Conservation (phyloP, 345 rosid genomes). For the Brassica juncea region DNA sequence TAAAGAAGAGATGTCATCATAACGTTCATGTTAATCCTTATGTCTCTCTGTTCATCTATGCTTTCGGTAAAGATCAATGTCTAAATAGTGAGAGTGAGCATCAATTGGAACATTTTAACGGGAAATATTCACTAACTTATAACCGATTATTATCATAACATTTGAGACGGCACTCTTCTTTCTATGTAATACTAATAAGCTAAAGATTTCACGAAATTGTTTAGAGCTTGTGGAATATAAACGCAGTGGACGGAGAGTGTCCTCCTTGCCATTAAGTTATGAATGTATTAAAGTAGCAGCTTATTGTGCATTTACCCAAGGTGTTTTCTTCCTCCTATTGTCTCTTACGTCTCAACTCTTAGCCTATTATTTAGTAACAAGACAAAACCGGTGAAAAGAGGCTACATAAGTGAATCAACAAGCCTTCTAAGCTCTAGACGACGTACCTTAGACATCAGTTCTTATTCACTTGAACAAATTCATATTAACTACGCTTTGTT, state of each 20-base stretch:
- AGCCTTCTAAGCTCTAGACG: neutral
- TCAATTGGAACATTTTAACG: conserved; percentile 18
- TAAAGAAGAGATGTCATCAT: conserved; percentile 33
- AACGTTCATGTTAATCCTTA: conserved; percentile 33
- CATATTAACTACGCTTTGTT: neutral
- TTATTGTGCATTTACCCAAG: too few relatives aligned
- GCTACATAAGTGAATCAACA: too few relatives aligned
- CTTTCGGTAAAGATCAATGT: conserved; percentile 26
- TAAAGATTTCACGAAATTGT: neutral
- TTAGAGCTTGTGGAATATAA: neutral
- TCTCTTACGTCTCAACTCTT: too few relatives aligned
- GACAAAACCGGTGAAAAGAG: too few relatives aligned
- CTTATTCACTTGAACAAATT: neutral
- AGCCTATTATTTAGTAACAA: too few relatives aligned
- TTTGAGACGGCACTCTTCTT: neutral
- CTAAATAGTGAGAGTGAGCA: conserved; percentile 4
- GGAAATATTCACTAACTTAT: neutral
- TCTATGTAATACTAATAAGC: neutral
- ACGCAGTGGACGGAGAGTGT: neutral
- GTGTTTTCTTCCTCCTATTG: too few relatives aligned
- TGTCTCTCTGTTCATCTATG: conserved; percentile 15
- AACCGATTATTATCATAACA: neutral
- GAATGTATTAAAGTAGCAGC: too few relatives aligned
- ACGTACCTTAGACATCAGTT: too few relatives aligned
- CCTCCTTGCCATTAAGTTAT: too few relatives aligned